These are phyloP conservation scores for Sextonia rubra DNA, from an alignment of 164 flowering plant species.

Conservation along the genomic window DNA sequence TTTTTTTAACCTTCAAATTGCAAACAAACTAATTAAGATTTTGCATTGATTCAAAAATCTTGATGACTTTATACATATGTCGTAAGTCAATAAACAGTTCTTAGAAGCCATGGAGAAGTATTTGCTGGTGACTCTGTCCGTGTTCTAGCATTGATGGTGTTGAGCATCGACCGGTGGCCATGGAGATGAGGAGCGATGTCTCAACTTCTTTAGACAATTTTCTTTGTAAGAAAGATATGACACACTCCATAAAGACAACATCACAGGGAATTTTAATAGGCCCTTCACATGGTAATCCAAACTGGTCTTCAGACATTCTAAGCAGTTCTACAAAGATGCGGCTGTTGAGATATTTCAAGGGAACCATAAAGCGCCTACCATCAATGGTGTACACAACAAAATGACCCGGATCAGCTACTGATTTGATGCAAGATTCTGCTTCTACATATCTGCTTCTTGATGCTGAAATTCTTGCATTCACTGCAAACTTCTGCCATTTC, in stretches of 20 bases:
- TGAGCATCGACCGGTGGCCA: slow-evolving; percentile 10
- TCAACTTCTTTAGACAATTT: slow-evolving; percentile 8
- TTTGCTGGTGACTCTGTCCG: background rate
- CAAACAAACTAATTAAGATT: background rate
- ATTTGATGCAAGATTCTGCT: background rate
- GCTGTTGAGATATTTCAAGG: slow-evolving; percentile 18
- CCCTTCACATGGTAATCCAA: slow-evolving; percentile 21
- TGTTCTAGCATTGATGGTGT: background rate
- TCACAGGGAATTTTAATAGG: slow-evolving; percentile 25
- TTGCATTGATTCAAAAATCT: background rate
- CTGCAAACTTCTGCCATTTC: background rate
- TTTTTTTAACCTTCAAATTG: no score
- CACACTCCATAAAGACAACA: slow-evolving; percentile 18
- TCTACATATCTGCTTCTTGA: background rate
- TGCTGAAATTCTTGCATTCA: background rate
- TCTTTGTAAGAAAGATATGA: slow-evolving; percentile 8
- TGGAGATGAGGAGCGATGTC: slow-evolving; percentile 14
- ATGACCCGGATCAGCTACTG: slow-evolving; percentile 12
- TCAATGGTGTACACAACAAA: slow-evolving; percentile 15
- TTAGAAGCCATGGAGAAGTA: background rate
- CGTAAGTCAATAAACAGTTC: background rate
- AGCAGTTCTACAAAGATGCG: slow-evolving; percentile 25
- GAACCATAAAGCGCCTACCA: slow-evolving; percentile 15
- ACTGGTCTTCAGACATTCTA: slow-evolving; percentile 23
- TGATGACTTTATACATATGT: background rate